Conservation (phyloP, 495 filamentous ascomycete species). For the Amphirosellinia nigrospora region DNA sequence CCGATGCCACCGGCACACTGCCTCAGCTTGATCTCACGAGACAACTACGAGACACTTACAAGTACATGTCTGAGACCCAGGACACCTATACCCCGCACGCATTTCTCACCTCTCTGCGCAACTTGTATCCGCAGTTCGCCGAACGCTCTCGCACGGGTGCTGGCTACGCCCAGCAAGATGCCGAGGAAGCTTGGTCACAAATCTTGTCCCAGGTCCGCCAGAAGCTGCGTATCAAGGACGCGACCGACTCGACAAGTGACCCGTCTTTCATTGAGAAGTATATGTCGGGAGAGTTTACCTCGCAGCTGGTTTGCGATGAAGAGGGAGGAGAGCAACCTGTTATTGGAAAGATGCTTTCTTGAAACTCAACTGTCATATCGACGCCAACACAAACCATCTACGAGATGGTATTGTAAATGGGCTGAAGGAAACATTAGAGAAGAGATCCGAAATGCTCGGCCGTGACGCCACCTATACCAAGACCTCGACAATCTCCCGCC, state of each 20-base stretch:
- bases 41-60: slow-evolving; percentile 86
- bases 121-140: slow-evolving; percentile 90
- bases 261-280: slow-evolving; percentile 88
- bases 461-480: slow-evolving; percentile 87
- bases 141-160: slow-evolving; percentile 79
- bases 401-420: slow-evolving; percentile 83
- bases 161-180: slow-evolving; percentile 94
- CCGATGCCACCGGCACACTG: slow-evolving; percentile 27
- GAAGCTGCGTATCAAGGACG: slow-evolving; percentile 72
- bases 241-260: slow-evolving; percentile 51
- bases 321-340: slow-evolving; percentile 77
- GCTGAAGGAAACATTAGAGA: slow-evolving; percentile 88
- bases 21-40: slow-evolving; percentile 74
- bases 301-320: slow-evolving; percentile 83
- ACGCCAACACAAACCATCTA: slow-evolving; percentile 81
- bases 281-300: slow-evolving; percentile 79
- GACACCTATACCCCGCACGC: slow-evolving; percentile 82
- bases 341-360: slow-evolving; percentile 74
- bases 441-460: slow-evolving; percentile 77
- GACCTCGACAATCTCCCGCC: slow-evolving; percentile 80
- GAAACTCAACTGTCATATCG: slow-evolving; percentile 96
- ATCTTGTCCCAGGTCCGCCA: slow-evolving; percentile 85
- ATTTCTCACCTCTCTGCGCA: slow-evolving; percentile 83
- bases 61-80: slow-evolving; percentile 91
- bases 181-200: slow-evolving; percentile 97